phyloP scores from a whole-genome alignment of 371 early-diverging fungal species.

The Entomophthora muscae region DNA sequence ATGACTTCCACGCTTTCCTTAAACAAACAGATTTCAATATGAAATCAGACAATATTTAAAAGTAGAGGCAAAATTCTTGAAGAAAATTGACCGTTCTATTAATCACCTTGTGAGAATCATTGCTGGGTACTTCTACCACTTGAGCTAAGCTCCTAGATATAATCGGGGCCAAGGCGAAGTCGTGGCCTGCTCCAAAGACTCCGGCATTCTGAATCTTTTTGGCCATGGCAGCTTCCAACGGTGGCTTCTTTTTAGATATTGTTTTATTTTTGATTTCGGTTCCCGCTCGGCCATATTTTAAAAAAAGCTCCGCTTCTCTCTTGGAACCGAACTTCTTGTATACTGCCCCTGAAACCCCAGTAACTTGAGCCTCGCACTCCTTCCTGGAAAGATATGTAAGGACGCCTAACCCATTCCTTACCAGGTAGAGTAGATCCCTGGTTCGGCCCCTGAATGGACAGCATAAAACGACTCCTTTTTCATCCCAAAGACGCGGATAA shows the following conservation, averaged over 20 bases:
- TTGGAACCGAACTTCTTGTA: constrained; percentile 5
- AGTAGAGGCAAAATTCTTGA: neutral
- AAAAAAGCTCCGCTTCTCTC: constrained; percentile 2
- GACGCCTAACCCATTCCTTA: neutral
- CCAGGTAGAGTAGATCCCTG: neutral
- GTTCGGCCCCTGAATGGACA: neutral
- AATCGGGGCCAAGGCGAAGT: no score
- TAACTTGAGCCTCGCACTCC: neutral
- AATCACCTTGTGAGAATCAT: neutral
- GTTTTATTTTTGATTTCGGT: neutral
- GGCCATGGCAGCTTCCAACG: neutral
- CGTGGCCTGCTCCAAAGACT: no score
- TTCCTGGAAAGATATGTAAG: neutral
- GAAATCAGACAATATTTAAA: neutral
- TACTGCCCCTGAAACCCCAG: neutral
- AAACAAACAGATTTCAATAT: neutral
- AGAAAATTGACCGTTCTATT: neutral
- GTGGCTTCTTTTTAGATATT: neutral
- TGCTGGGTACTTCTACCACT: neutral
- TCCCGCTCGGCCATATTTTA: neutral
- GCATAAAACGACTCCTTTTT: neutral
- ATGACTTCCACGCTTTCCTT: constrained; percentile 15
- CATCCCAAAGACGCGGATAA: no score
- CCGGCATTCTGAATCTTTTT: neutral
- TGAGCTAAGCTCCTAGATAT: neutral